Base-by-base conservation (phyloP, 1,284 basidiomycete species). In the Mycosarcoma maydis region DNA sequence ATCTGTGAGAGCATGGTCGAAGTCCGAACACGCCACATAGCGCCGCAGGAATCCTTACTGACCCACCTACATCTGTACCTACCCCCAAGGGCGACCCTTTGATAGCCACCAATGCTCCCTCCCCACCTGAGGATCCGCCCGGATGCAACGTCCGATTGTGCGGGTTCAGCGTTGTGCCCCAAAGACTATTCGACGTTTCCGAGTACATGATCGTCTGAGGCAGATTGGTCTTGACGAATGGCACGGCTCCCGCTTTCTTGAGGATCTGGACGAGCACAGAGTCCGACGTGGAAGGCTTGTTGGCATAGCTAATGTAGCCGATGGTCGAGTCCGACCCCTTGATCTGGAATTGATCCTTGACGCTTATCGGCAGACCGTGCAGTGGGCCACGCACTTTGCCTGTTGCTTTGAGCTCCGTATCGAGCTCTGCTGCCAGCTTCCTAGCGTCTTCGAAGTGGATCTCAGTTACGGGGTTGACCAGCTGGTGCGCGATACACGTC, bases 401-500 rank as follows among this genome's bases (percentile, higher is more conserved):
- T 0, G 83, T 86, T 42, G 75, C 76, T 42, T 83, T 83, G 20
- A 88, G 76, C 70, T 87, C 82, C 1, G 83, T 85, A 67, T 91
- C 90, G 1, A 72, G 59, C 43, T 86, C 83, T 36, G 78, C 82
- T 4, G 90, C 90, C 20, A 86, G 83, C 24, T 81, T 83, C 9
- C 90, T 81, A 0, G 87, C 89, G 22, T 86, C 85, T 0, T 88
- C 87, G 38, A 87, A 83, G 66, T 89, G 89, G 14, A 89, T 87
- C 66, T 90, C 89, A 4, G 89, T 89, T 17, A 73, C 38, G 19
- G 66, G 66, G 27, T 73, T 73, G 27, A 91, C 91, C 13, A 91
- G 82, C 78, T 92, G 92, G 58, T 92, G 91, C 0, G 92, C 91
- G 45, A 92, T 83, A 43, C 90, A 85, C 0, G 91, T 90, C 19